Evolutionary conservation across 305 asterid genomes (phyloP).

Genomic region (Solanum hybrid): DNA sequence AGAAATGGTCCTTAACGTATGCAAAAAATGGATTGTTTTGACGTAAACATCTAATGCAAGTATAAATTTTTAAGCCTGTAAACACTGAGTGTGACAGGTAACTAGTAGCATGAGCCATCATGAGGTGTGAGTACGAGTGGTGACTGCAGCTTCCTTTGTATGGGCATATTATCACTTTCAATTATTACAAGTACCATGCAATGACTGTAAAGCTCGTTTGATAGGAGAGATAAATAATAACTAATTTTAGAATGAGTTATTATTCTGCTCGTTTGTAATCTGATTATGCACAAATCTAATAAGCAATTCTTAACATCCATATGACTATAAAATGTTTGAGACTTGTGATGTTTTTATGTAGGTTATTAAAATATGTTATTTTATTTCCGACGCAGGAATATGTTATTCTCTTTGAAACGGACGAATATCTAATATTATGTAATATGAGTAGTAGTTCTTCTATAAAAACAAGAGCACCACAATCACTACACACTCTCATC

Average conservation of each 20-base stretch:
- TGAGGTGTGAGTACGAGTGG: not conserved
- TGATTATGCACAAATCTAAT: not conserved
- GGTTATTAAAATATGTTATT: no score
- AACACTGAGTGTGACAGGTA: not conserved
- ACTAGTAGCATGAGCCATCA: not conserved
- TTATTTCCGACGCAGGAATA: not conserved
- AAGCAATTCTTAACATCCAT: not conserved
- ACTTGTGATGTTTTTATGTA: not conserved
- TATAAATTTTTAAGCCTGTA: not conserved
- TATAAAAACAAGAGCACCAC: not conserved
- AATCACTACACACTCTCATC: not conserved
- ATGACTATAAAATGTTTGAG: not conserved
- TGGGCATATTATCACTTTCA: not conserved
- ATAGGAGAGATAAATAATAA: not conserved
- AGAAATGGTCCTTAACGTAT: not conserved
- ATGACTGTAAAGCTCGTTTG: not conserved
- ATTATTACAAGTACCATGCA: not conserved
- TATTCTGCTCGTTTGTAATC: no score
- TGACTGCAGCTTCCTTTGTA: not conserved
- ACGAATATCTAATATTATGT: not conserved
- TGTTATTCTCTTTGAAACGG: not conserved
- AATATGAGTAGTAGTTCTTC: not conserved
- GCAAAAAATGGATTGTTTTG: no score
- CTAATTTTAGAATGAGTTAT: not conserved
- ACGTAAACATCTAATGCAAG: not conserved